Base-by-base conservation (phyloP, 2,329 filamentous ascomycete species). In the Aspergillus puulaauensis region DNA sequence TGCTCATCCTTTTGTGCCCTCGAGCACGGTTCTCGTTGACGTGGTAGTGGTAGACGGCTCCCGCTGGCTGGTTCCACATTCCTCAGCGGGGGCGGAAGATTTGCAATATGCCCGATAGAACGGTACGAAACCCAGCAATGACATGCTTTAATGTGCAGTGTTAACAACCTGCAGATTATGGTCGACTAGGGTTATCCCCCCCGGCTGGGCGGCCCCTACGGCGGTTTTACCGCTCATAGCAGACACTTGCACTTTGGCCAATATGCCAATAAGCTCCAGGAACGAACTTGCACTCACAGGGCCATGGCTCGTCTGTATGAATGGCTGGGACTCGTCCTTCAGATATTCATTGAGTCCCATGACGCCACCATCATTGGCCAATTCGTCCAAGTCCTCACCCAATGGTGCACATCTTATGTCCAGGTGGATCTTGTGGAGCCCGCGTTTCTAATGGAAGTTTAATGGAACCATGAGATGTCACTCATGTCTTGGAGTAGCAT, bases 401-500 rank as follows among this genome's bases (percentile, higher is more conserved):
- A 14, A 46, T 8, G 54, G 19, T 62, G 19, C 27, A 40, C 40
- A 17, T 51, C 24, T 52, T 17, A 57, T 57, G 27, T 27, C 54
- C 17, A 47, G 27, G 56, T 61, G 59, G 58, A 44, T 49, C 59
- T 31, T 54, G 51, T 63, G 51, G 61, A 56, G 46, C 54, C 39
- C 27, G 27, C 37, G 55, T 31, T 54, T 52, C 46, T 49, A 61
- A 70, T 70, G 66, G 62, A 59, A 68, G 51, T 48, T 47, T 51
- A 61, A 71, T 70, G 66, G 62, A 60, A 69, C 69, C 58, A 48
- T 60, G 54, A 41, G 48, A 68, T 70, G 70, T 70, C 58, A 71
- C 70, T 67, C 64, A 9, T 27, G 11, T 57, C 56, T 62, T 51
- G 46, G 24, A 41, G 15, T 40, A 14, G 14, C 15, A n/a, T 37